Conservation (phyloP, 345 rosid species). For the Acer negundo region DNA sequence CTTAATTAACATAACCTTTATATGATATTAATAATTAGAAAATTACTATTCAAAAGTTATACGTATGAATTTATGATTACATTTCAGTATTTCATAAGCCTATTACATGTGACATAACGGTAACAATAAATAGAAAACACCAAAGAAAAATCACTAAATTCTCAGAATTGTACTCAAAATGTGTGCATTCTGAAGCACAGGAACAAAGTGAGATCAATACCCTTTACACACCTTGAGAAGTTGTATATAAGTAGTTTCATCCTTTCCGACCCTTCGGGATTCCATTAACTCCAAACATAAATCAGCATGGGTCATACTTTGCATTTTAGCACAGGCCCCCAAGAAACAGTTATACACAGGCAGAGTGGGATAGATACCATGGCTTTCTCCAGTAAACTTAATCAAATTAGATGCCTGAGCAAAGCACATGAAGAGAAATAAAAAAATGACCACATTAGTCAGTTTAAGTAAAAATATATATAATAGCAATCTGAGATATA, state of each 20-base stretch:
- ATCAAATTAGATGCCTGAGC: slow-evolving; percentile 69
- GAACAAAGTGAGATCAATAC: slow-evolving; percentile 13
- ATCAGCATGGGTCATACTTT: slow-evolving; percentile 40
- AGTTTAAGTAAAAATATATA: slow-evolving; percentile 6
- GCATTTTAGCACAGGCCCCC: slow-evolving; percentile 50
- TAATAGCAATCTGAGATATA: slow-evolving; percentile 7
- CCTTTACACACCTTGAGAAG: slow-evolving; percentile 71
- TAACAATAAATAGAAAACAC: not conserved
- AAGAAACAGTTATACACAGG: slow-evolving; percentile 63
- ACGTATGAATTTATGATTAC: not conserved
- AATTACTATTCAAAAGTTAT: not conserved
- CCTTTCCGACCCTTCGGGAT: slow-evolving; percentile 58
- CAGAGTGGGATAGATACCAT: slow-evolving; percentile 43
- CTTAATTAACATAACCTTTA: not conserved
- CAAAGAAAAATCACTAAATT: not conserved
- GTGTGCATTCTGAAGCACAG: not conserved
- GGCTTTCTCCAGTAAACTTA: slow-evolving; percentile 48
- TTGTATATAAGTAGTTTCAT: slow-evolving; percentile 64
- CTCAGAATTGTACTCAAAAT: slow-evolving; percentile 6
- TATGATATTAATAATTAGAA: not conserved
- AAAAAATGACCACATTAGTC: not conserved
- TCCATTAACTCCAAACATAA: slow-evolving; percentile 90
- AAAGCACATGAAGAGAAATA: slow-evolving; percentile 22
- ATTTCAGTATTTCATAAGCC: not conserved
- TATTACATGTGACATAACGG: not conserved